Conservation (phyloP, 2,329 filamentous ascomycete genomes). For the Colletotrichum incanum region DNA sequence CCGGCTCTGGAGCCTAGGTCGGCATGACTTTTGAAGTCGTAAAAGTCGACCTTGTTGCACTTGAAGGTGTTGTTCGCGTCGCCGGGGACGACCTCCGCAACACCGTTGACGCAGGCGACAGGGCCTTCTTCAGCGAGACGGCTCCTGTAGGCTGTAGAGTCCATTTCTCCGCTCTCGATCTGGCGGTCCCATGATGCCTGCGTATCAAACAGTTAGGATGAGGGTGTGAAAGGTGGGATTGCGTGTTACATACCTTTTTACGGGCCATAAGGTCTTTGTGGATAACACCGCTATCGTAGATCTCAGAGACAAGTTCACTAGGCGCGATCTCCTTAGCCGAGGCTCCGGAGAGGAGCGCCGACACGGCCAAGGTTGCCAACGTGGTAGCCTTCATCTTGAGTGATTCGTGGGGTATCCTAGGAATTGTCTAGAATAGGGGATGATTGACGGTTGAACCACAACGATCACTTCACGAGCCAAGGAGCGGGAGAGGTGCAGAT, state of each 20-base stretch:
- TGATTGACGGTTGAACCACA: slow-evolving; percentile 27
- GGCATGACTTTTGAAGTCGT: slow-evolving; percentile 68
- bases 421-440: slow-evolving; percentile 7
- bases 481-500: slow-evolving; percentile 26
- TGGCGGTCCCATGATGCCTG: slow-evolving; percentile 42
- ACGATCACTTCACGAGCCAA: slow-evolving; percentile 16
- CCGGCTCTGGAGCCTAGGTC: slow-evolving; percentile 60
- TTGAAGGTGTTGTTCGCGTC: slow-evolving; percentile 44
- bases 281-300: slow-evolving; percentile 44
- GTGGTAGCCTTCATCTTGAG: slow-evolving; percentile 39
- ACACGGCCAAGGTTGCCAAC: slow-evolving; percentile 37
- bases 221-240: fast-evolving
- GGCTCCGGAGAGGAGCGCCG: slow-evolving; percentile 37
- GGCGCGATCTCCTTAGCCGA: slow-evolving; percentile 45
- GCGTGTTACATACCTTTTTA: slow-evolving; percentile 38
- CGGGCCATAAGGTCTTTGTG: slow-evolving; percentile 45
- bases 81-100: slow-evolving; percentile 41
- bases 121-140: slow-evolving; percentile 38
- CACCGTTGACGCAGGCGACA: slow-evolving; percentile 43
- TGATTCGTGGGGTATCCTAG: slow-evolving; percentile 24
- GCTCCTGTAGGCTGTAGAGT: slow-evolving; percentile 38
- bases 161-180: slow-evolving; percentile 40
- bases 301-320: slow-evolving; percentile 42
- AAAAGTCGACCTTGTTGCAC: slow-evolving; percentile 52
- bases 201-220: neutral